phyloP scores from a whole-genome alignment of 441 rosid species.

The Aquilaria agallochum region DNA sequence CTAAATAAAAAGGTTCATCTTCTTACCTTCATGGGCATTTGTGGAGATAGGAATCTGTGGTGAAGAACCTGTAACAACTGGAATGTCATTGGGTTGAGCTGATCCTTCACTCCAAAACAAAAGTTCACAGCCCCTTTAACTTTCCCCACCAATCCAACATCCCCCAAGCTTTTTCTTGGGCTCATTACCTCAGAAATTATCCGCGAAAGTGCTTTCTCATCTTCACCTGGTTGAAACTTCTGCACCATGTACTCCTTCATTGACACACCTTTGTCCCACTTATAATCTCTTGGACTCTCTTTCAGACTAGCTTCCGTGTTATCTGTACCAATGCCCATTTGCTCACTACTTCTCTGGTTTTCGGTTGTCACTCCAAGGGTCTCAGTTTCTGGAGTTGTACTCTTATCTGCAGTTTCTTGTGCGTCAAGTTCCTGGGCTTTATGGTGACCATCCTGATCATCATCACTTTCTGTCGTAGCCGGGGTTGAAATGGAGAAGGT shows the following conservation, averaged over 20 bases:
- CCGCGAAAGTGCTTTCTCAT: constrained; percentile 72
- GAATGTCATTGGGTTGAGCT: constrained; percentile 16
- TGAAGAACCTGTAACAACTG: constrained; percentile 28
- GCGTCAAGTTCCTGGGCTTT: constrained; percentile 3
- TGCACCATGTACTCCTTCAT: constrained; percentile 71
- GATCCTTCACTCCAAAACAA: constrained; percentile 32
- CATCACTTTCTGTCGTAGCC: constrained; percentile 12
- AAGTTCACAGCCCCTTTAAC: constrained; percentile 50
- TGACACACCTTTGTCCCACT: constrained; percentile 84
- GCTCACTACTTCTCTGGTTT: no score
- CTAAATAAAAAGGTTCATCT: no score
- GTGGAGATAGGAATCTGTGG: constrained; percentile 31
- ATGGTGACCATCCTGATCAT: constrained; percentile 13
- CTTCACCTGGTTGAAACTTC: constrained; percentile 80
- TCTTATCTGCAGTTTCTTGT: background rate
- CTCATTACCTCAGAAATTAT: constrained; percentile 68
- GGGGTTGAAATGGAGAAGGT: constrained; percentile 30
- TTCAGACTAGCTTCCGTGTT: no score
- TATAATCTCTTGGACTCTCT: constrained; percentile 16
- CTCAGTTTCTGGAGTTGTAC: background rate
- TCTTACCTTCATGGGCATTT: constrained; percentile 47
- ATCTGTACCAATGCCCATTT: no score
- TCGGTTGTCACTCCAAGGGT: background rate
- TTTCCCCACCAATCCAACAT: constrained; percentile 40
- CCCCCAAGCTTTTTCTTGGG: constrained; percentile 44